These are phyloP conservation scores for Rhizopus delemar DNA, from an alignment of 371 early-diverging fungal species.

Conservation along the genomic window DNA sequence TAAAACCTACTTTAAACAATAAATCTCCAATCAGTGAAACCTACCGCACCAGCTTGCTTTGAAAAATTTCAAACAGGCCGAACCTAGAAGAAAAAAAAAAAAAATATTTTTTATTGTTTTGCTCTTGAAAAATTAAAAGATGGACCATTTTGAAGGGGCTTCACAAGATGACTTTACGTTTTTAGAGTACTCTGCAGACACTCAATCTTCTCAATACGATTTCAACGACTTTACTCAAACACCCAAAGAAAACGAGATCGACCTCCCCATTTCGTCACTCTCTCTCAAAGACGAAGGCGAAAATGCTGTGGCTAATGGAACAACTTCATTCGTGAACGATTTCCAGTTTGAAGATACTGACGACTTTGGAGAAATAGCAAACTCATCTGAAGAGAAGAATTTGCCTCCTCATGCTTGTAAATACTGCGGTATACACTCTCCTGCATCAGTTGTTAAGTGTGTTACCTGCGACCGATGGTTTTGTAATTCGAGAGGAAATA, in stretches of 20 bases:
- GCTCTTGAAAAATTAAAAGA: conserved; percentile 24
- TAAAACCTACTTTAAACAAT: too few relatives aligned
- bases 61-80: too few relatives aligned
- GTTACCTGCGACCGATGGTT: conserved; percentile 94
- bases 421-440: conserved; percentile 93
- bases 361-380: conserved; percentile 49
- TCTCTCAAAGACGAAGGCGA: conserved; percentile 26
- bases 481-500: conserved; percentile 92
- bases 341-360: conserved; percentile 54
- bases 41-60: not conserved
- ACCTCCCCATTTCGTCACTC: conserved; percentile 37
- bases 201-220: conserved; percentile 67
- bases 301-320: conserved; percentile 29
- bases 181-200: conserved; percentile 57
- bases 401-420: conserved; percentile 88
- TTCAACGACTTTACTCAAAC: conserved; percentile 57
- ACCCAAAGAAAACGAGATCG: conserved; percentile 28
- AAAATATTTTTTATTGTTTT: conserved; percentile 7
- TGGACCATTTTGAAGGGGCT: conserved; percentile 56
- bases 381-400: conserved; percentile 50
- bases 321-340: conserved; percentile 36
- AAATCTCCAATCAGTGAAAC: too few relatives aligned
- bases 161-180: conserved; percentile 57
- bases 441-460: conserved; percentile 92
- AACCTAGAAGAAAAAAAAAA: not conserved